Evolutionary conservation across 495 filamentous ascomycete species (phyloP).

Genomic region (Neurospora tetrasperma): DNA sequence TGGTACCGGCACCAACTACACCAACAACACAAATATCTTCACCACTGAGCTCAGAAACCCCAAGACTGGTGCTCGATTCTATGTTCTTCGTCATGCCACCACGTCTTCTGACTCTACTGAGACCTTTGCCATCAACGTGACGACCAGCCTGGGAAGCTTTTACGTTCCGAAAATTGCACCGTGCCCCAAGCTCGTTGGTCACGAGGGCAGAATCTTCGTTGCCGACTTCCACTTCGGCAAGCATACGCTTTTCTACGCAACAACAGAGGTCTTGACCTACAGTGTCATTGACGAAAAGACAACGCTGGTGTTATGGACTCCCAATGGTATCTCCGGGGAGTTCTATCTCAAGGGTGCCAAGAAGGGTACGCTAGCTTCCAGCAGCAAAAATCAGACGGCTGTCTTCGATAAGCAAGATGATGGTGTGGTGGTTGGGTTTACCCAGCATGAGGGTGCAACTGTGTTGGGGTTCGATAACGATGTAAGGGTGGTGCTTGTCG

Average conservation of each 20-base stretch:
- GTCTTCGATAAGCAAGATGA: neutral
- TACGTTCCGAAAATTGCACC: neutral
- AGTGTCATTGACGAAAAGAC: neutral
- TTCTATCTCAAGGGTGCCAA: neutral
- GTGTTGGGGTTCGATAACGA: slow-evolving; percentile 2
- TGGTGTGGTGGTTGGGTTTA: neutral
- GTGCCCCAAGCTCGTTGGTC: neutral
- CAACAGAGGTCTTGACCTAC: slow-evolving; percentile 2
- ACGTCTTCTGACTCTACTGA: slow-evolving; percentile 37
- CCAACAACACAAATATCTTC: slow-evolving; percentile 36
- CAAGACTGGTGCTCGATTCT: slow-evolving; percentile 45
- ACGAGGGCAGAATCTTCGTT: neutral
- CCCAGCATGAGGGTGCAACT: neutral
- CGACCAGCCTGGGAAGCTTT: neutral
- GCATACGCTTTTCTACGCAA: neutral
- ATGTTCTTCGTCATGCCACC: slow-evolving; percentile 42
- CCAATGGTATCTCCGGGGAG: neutral
- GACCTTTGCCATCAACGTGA: slow-evolving; percentile 32
- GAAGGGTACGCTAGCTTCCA: neutral
- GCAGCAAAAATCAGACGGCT: neutral
- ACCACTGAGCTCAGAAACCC: slow-evolving; percentile 47
- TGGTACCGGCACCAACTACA: slow-evolving; percentile 29
- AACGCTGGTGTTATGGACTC: slow-evolving; percentile 1
- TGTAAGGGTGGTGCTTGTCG: slow-evolving; percentile 26
- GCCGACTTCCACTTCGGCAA: slow-evolving; percentile 3